These are phyloP conservation scores for Astrothelium macrocarpum DNA, from an alignment of 495 filamentous ascomycete species.

Conservation along the genomic window DNA sequence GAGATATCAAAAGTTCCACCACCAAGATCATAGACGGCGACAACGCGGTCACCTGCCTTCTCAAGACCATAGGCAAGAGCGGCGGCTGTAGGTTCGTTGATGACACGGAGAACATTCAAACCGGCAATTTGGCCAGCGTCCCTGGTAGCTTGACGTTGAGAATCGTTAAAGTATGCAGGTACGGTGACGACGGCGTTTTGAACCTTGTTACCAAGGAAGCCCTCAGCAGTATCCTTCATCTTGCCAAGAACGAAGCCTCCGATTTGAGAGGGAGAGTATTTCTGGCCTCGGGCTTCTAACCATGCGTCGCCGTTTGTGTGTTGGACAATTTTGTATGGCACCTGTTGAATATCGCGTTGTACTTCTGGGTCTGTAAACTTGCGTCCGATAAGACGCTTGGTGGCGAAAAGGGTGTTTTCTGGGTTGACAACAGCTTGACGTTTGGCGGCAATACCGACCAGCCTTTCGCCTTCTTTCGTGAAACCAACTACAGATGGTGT, in stretches of 20 bases:
- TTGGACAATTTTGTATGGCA: constrained; percentile 98
- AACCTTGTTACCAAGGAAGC: constrained; percentile 90
- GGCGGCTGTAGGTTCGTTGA: constrained; percentile 55
- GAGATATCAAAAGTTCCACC: constrained; percentile 99
- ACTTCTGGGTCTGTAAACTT: constrained; percentile 96
- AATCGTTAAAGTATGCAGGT: constrained; percentile 99
- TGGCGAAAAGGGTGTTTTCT: constrained; percentile 98
- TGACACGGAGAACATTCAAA: constrained; percentile 96
- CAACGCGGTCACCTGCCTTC: constrained; percentile 38
- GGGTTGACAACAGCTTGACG: constrained; percentile 99
- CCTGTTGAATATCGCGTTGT: constrained; percentile 95
- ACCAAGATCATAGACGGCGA: constrained; percentile 64
- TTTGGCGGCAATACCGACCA: constrained; percentile 97
- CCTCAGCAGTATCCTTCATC: constrained; percentile 98
- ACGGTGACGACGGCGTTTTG: constrained; percentile 96
- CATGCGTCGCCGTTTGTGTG: constrained; percentile 97
- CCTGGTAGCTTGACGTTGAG: constrained; percentile 98
- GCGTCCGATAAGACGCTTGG: constrained; percentile 97
- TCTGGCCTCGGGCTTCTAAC: constrained; percentile 91
- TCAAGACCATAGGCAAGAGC: constrained; percentile 38
- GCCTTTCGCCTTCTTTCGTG: constrained; percentile 90
- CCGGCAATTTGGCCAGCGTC: constrained; percentile 95
- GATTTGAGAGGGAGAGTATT: constrained; percentile 96
- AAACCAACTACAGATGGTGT: constrained; percentile 97
- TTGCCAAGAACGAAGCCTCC: constrained; percentile 95